Base-by-base conservation (phyloP, 75 land plant genomes). In the Cryptomeria japonica region DNA sequence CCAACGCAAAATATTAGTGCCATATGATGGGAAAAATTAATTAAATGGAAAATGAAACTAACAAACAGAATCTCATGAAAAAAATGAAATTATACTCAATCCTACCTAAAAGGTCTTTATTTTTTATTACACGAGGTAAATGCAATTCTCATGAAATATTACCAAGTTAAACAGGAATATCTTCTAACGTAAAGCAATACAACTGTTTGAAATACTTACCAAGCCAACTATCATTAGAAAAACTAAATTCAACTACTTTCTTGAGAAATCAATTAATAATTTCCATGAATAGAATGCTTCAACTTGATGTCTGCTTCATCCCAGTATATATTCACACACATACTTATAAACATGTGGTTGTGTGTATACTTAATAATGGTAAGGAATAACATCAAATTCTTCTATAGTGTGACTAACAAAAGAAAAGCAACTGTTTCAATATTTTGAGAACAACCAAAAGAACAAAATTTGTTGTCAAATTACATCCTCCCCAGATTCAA, bases 1-100 rank as follows among this genome's bases (percentile, higher is more conserved):
- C 84, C 87, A 78, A 77, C 84, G 9, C 87, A 68, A 70, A 38
- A 47, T 15, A 86, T 70, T 39, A 73, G 32, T 78, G 47, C 3
- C 36, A 14, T 11, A 25, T 2, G 2, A 37, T 64, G 16, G 73
- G 9, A 5, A 19, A 70, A 49, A 15, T 14, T 18, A 34, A 15
- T 47, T 8, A 10, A 61, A 22, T 14, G 8, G 47, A 53, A 85
- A 28, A 46, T 85, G 84, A 80, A 80, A 87, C 6, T 37, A 11
- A 41, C 18, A 44, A 53, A 31, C 22, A 53, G 18, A 11, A 31
- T 31, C 64, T 19, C 19, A 42, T 32, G 37, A 73, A 72, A 13
- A 32, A 22, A 34, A 73, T 73, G 36, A 32, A 31, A 73, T 31
- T 31, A 75, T 37, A n/a, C 13, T 31, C 28, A 41, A 75, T 19